These are phyloP conservation scores for Mycena maculata DNA, from an alignment of 768 basidiomycete species.

Conservation along the genomic window DNA sequence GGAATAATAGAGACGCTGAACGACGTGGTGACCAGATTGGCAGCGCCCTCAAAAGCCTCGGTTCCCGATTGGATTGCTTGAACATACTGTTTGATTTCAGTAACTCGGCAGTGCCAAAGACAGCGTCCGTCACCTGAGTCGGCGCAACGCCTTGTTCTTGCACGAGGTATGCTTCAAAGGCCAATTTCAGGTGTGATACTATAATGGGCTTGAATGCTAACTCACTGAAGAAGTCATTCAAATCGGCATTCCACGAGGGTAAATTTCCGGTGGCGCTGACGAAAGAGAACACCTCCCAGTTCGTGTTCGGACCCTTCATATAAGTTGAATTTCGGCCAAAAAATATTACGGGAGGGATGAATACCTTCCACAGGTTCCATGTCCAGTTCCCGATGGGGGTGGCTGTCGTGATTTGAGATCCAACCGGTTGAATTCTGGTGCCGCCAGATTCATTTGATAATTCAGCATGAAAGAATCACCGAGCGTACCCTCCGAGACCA, in stretches of 20 bases:
- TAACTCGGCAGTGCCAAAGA: not conserved
- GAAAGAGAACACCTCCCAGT: slow-evolving; percentile 70
- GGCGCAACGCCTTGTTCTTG: slow-evolving; percentile 58
- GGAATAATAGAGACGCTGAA: slow-evolving; percentile 53
- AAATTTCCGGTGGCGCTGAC: slow-evolving; percentile 61
- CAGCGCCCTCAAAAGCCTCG: slow-evolving; percentile 65
- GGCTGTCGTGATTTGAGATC: slow-evolving; percentile 56
- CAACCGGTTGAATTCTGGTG: slow-evolving; percentile 65
- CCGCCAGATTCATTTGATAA: not conserved
- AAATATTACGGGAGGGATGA: slow-evolving; percentile 65
- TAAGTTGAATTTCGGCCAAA: slow-evolving; percentile 53
- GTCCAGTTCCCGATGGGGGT: slow-evolving; percentile 59
- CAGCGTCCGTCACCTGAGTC: slow-evolving; percentile 51
- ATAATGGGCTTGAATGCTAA: not conserved
- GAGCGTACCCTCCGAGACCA: slow-evolving; percentile 61
- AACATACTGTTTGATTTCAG: slow-evolving; percentile 50
- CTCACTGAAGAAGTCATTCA: slow-evolving; percentile 68
- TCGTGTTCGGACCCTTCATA: slow-evolving; percentile 61
- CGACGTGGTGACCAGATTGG: slow-evolving; percentile 54
- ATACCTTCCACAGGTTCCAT: slow-evolving; percentile 69
- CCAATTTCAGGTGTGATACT: not conserved
- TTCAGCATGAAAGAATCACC: not conserved
- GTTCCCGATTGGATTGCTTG: slow-evolving; percentile 68
- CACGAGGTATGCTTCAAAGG: slow-evolving; percentile 53
- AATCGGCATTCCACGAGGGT: slow-evolving; percentile 61